A percentile compares a stretch with the other conserved stretches of the same genome.
Conservation (phyloP, 805 yeast species). For the Blastobotrys chiropterorum region DNA sequence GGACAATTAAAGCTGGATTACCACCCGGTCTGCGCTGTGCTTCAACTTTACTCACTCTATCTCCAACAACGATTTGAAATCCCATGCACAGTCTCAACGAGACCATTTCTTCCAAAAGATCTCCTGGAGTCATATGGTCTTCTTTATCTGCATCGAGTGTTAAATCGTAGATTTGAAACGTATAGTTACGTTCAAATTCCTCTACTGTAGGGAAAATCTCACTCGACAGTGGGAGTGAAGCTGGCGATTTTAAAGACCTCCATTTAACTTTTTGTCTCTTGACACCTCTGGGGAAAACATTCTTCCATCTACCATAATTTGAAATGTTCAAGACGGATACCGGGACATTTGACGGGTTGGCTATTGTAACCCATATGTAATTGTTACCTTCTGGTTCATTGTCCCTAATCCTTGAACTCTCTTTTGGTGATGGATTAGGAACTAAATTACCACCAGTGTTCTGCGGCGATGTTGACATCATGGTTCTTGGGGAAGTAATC, state of each 20-base stretch:
- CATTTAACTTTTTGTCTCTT: conserved; percentile 72
- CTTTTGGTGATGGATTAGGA: background rate
- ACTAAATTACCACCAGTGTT: background rate
- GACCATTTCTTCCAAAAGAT: conserved; percentile 79
- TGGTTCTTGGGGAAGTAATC: background rate
- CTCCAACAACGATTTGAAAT: conserved; percentile 82
- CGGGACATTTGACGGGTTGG: conserved; percentile 71
- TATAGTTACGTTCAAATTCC: conserved; percentile 66
- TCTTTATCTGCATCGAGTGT: conserved; percentile 55
- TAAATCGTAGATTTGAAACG: conserved; percentile 79
- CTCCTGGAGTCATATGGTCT: conserved; percentile 45
- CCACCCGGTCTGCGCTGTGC: conserved; percentile 50
- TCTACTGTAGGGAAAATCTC: conserved; percentile 65
- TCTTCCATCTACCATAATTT: conserved; percentile 83
- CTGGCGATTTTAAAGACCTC: conserved; percentile 91
- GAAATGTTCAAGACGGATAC: conserved; percentile 47
- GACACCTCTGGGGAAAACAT: conserved; percentile 73
- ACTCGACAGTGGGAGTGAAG: conserved; percentile 79
- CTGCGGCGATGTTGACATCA: conserved; percentile 10
- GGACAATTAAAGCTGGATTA: conserved; percentile 47
- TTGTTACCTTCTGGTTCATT: conserved; percentile 13
- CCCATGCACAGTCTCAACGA: conserved; percentile 77
- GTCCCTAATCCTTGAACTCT: background rate
- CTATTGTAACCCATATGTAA: conserved; percentile 54
- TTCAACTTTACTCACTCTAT: conserved; percentile 60